Percentiles rank a stretch among this genome's conserved stretches.
Evolutionary conservation across 2,329 filamentous ascomycete genomes (phyloP).

Genomic region (Talaromyces sp.): DNA sequence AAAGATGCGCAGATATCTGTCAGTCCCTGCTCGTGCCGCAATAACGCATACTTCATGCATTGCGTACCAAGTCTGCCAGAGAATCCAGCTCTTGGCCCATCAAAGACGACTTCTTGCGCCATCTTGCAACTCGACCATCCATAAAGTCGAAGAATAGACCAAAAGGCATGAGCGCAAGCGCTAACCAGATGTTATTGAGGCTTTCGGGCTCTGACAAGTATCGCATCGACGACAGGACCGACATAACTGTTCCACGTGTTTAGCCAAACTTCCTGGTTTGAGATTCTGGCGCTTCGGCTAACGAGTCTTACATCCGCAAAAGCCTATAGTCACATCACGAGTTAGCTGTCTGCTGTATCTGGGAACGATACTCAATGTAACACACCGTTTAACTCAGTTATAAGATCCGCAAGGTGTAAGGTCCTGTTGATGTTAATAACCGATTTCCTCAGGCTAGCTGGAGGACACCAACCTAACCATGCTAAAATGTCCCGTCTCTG

Average conservation of each 20-base stretch:
- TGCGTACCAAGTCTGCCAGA: slow-evolving; percentile 78
- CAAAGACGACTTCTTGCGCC: slow-evolving; percentile 92
- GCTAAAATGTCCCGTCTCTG: slow-evolving; percentile 48
- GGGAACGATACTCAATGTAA: background rate
- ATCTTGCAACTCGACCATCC: slow-evolving; percentile 92
- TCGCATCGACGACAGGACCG: slow-evolving; percentile 87
- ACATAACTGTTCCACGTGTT: slow-evolving; percentile 61
- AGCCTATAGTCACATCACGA: slow-evolving; percentile 29
- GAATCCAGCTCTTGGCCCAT: slow-evolving; percentile 99
- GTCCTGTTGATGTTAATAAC: slow-evolving; percentile 31
- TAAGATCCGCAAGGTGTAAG: slow-evolving; percentile 47
- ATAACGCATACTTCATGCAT: background rate
- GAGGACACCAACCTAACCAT: slow-evolving; percentile 41
- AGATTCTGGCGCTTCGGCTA: background rate
- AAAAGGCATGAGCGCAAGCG: slow-evolving; percentile 82
- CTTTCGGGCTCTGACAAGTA: slow-evolving; percentile 70
- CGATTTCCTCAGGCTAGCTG: background rate
- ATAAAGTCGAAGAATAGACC: slow-evolving; percentile 97
- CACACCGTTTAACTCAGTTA: slow-evolving; percentile 48
- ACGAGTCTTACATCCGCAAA: slow-evolving; percentile 43
- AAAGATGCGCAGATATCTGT: background rate
- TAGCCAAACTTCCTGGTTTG: background rate
- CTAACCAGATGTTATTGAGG: slow-evolving; percentile 68
- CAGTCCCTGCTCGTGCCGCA: background rate
- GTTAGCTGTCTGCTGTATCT: slow-evolving; percentile 18